These are phyloP conservation scores for Mycena latifolia DNA, from an alignment of 768 basidiomycete species.

Conservation along the genomic window DNA sequence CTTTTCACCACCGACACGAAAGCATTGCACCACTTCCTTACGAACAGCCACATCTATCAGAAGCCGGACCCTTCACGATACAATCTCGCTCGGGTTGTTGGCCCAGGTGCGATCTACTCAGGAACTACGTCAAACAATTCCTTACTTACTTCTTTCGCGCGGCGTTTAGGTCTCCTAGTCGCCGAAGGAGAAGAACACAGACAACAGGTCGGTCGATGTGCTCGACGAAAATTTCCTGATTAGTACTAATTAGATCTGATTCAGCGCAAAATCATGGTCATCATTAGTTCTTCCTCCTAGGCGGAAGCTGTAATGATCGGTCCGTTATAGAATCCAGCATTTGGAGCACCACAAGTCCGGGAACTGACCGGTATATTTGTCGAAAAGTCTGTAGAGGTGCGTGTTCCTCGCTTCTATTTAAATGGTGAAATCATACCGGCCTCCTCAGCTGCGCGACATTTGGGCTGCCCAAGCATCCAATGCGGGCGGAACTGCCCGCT, in stretches of 20 bases:
- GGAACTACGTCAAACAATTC: no score
- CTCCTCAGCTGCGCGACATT: constrained; percentile 49
- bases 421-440: no score
- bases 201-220: background rate
- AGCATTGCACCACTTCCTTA: constrained; percentile 39
- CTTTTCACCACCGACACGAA: constrained; percentile 49
- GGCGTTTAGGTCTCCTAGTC: constrained; percentile 54
- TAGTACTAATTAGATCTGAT: background rate
- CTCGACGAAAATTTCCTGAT: background rate
- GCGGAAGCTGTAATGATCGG: no score
- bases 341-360: constrained; percentile 58
- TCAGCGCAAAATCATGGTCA: constrained; percentile 42
- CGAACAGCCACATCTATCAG: no score
- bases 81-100: no score
- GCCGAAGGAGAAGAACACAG: constrained; percentile 4
- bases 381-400: constrained; percentile 50
- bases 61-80: no score
- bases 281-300: background rate
- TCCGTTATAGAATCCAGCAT: constrained; percentile 48
- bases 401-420: background rate
- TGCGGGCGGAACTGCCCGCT: constrained; percentile 31
- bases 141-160: background rate
- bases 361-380: constrained; percentile 56
- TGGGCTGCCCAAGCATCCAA: constrained; percentile 41
- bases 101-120: constrained; percentile 1